These are phyloP conservation scores for Aethionema arabicum DNA, from an alignment of 345 rosid genomes.

Conservation along the genomic window DNA sequence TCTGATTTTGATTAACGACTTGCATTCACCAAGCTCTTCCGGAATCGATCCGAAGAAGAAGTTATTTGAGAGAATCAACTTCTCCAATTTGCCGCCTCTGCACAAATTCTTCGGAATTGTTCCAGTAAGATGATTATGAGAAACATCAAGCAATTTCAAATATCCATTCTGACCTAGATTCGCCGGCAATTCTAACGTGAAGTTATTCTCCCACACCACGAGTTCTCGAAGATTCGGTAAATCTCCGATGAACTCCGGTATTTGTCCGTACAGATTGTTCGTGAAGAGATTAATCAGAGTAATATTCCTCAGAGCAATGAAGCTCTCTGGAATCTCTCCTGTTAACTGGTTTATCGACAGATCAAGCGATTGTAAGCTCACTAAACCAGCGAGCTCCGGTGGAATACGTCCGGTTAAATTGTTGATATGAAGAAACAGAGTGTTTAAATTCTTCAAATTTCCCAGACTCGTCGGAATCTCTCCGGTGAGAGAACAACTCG, in stretches of 20 bases:
- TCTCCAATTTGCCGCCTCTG: conserved; percentile 51
- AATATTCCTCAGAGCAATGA: conserved; percentile 44
- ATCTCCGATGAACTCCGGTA: conserved; percentile 70
- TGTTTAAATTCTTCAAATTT: conserved; percentile 50
- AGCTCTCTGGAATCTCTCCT: conserved; percentile 75
- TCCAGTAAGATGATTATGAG: conserved; percentile 73
- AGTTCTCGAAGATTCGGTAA: conserved; percentile 64
- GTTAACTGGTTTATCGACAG: conserved; percentile 58
- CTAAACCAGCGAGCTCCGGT: conserved; percentile 58
- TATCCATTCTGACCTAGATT: conserved; percentile 70
- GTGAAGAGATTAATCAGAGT: conserved; percentile 63
- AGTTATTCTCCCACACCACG: conserved; percentile 76
- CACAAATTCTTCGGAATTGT: conserved; percentile 66
- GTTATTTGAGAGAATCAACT: conserved; percentile 62
- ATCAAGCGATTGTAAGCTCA: conserved; percentile 70
- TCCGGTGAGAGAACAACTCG: conserved; percentile 62
- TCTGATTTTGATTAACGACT: conserved; percentile 56
- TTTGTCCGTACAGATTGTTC: conserved; percentile 60
- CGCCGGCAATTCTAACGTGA: conserved; percentile 60
- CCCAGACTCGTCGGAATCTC: conserved; percentile 66
- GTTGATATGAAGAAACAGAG: conserved; percentile 76
- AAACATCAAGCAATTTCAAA: conserved; percentile 57
- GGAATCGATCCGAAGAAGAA: conserved; percentile 78
- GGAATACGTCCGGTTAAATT: conserved; percentile 71
- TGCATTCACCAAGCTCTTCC: conserved; percentile 62